phyloP scores from a whole-genome alignment of 805 yeast species.

The Metschnikowia lachancei region DNA sequence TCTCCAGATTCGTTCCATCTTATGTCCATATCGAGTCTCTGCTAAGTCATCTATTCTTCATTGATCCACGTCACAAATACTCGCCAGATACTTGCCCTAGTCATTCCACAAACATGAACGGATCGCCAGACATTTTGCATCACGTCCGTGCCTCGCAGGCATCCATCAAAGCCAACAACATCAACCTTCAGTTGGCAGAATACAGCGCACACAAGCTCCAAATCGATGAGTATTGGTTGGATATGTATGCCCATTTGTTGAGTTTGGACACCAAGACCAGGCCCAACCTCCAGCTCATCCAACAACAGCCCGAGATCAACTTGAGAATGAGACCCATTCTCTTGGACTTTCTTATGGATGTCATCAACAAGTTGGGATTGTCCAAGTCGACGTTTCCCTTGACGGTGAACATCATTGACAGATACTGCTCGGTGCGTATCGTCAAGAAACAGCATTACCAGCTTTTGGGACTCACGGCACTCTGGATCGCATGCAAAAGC shows the following conservation, averaged over 20 bases:
- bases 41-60: not conserved
- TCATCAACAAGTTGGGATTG: slow-evolving; percentile 39
- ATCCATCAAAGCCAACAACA: slow-evolving; percentile 38
- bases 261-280: slow-evolving; percentile 22
- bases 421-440: slow-evolving; percentile 44
- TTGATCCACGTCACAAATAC: not conserved
- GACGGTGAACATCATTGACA: slow-evolving; percentile 44
- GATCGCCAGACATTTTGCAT: slow-evolving; percentile 18
- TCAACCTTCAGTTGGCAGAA: slow-evolving; percentile 44
- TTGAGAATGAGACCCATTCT: slow-evolving; percentile 44
- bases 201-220: slow-evolving; percentile 43
- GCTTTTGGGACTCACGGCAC: slow-evolving; percentile 42
- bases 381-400: slow-evolving; percentile 43
- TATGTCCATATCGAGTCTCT: slow-evolving; percentile 2
- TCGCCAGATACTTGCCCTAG: not conserved
- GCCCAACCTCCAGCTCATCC: slow-evolving; percentile 32
- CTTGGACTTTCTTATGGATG: slow-evolving; percentile 45
- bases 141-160: slow-evolving; percentile 31
- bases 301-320: slow-evolving; percentile 47
- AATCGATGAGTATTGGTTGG: slow-evolving; percentile 46
- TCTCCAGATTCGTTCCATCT: not conserved
- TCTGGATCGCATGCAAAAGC: slow-evolving; percentile 47
- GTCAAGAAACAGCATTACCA: slow-evolving; percentile 47
- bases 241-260: slow-evolving; percentile 38
- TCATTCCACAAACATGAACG: slow-evolving; percentile 9